Base-by-base conservation (phyloP, 1,139 yeast species). In the Suhomyces chickasaworum region DNA sequence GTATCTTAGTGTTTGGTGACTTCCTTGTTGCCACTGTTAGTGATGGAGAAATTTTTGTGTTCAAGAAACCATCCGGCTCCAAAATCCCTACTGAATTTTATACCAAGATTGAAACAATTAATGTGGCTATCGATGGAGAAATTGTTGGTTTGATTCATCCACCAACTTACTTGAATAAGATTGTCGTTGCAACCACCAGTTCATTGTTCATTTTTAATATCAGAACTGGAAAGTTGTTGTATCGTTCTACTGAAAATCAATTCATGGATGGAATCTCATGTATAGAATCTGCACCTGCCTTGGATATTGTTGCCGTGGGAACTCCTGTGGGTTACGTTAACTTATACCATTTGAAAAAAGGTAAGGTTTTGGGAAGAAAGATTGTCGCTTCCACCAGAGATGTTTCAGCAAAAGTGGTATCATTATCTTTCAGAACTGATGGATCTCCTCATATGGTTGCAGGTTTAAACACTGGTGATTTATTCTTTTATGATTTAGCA, bases 341-440 rank as follows among this genome's bases (percentile, higher is more conserved):
- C 40, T 63, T 93, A 38, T 86, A 77, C 65, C 83, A 95, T 60
- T 61, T 93, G 53, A 84, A 81, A 54, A 85, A 81, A 60, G 96
- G 83, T 17, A 78, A 71, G 49, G 63, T 71, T 2, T 57, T 89
- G 41, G 75, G 75, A 8, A 47, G 50, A 18, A 80, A 84, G 52
- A 80, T 83, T 7, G 71, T 86, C 43, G 78, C 79, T 20, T 77
- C 87, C 1, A 83, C 84, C 4, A 77, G 77, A 39, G 75, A 77
- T 18, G 64, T 60, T 6, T 61, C 69, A 0, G 65, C 76, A 6
- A 73, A 80, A 44, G 78, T 89, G 4, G 80, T 87, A 0, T 76
- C 96, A 0, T 58, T 93, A 20, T 87, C 97, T 0, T 93, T 95
- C 70, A 81, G 99, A 68, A 89, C 97, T 2, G 99, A 95, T 63